Conservation (phyloP, 83 land plant species). For the Larix sibirica region DNA sequence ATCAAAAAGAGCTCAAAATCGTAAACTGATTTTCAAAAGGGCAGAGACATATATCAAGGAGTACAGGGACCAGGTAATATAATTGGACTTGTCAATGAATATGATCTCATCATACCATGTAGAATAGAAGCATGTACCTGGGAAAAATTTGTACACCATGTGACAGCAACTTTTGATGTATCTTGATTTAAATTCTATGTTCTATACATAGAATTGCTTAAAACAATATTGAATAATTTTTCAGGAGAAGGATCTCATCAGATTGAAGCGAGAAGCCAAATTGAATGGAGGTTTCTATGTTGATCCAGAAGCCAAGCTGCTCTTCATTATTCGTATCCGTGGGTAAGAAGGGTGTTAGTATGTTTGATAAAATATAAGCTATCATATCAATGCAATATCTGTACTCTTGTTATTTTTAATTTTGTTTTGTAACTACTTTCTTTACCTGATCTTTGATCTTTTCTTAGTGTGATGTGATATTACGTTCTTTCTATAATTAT, state of each 20-base stretch:
- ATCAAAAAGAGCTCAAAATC: slow-evolving; percentile 15
- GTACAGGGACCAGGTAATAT: slow-evolving; percentile 64
- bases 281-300: slow-evolving; percentile 88
- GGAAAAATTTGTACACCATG: neutral
- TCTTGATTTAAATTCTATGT: neutral
- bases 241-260: slow-evolving; percentile 71
- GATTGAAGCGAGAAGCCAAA: slow-evolving; percentile 78
- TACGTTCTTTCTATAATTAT: neutral
- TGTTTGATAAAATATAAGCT: neutral
- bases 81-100: neutral
- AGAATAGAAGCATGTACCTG: neutral
- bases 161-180: neutral
- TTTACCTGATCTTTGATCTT: neutral
- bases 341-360: slow-evolving; percentile 45
- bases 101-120: neutral
- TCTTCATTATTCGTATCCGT: slow-evolving; percentile 79
- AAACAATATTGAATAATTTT: neutral
- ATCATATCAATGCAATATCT: too few species aligned
- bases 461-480: neutral
- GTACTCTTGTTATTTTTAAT: neutral
- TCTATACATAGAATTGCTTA: neutral
- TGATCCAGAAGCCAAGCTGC: slow-evolving; percentile 79
- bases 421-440: neutral
- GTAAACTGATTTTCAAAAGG: slow-evolving; percentile 26
- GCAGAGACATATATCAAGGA: slow-evolving; percentile 62